These are phyloP conservation scores for Agrostemma githago DNA, from an alignment of 148 eudicot species.

Conservation along the genomic window DNA sequence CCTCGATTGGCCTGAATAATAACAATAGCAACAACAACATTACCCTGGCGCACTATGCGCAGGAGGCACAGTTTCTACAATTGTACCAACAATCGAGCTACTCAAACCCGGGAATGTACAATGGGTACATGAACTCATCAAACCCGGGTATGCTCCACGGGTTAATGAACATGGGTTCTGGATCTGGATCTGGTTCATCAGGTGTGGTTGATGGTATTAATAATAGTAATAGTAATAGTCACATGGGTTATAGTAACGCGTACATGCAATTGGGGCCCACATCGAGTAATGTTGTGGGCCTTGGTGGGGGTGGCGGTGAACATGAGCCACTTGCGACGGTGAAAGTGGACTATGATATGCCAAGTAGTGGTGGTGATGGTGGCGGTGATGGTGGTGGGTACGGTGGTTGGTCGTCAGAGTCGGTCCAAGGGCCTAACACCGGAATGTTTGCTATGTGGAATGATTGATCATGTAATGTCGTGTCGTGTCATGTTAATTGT, in stretches of 20 bases:
- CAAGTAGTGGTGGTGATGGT: constrained; percentile 25
- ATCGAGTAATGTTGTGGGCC: constrained; percentile 36
- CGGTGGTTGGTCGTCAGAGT: constrained; percentile 69
- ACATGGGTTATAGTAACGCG: constrained; percentile 30
- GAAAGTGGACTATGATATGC: constrained; percentile 84
- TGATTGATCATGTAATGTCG: constrained; percentile 31
- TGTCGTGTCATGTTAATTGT: background rate
- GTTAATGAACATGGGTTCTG: constrained; percentile 53
- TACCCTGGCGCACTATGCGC: constrained; percentile 37
- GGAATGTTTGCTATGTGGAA: constrained; percentile 78
- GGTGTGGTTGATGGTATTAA: constrained; percentile 38
- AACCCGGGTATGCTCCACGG: constrained; percentile 80
- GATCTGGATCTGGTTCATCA: constrained; percentile 17
- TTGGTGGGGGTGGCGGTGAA: constrained; percentile 45
- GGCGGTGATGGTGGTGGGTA: constrained; percentile 23
- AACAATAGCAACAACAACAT: background rate
- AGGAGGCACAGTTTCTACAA: constrained; percentile 38
- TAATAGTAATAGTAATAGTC: constrained; percentile 34
- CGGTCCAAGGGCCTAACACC: constrained; percentile 62
- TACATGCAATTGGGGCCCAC: constrained; percentile 37
- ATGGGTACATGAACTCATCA: constrained; percentile 35
- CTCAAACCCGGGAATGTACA: constrained; percentile 32
- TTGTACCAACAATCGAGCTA: constrained; percentile 42
- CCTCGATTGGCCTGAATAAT: background rate
- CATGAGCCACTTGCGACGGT: constrained; percentile 47